Evolutionary conservation across 2,329 filamentous ascomycete species (phyloP), one percentile per base, ranked within the genome.

Genomic region (Penicillium sp.): DNA sequence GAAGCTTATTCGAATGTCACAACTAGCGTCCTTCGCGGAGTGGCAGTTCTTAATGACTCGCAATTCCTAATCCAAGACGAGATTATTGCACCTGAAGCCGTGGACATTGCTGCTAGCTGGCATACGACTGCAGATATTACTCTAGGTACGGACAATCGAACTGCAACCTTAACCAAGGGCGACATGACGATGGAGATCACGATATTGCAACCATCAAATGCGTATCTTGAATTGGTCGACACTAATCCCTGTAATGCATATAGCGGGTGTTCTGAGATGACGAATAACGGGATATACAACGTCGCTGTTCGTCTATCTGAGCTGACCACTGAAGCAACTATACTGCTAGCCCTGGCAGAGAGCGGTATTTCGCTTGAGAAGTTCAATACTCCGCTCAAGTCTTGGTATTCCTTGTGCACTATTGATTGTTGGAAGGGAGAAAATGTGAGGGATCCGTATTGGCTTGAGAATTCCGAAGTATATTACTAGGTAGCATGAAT

Each of bases 1-100:
- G 45, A 58, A 13, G 55, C 55, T 45, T 58, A 58, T 25, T 11
- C 48, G 5, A 58, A 58, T 33, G 48, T 58, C 25, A 52, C 55
- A 6, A 43, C 48, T 11, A 52, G 46, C 25, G 55, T 58, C 3
- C 37, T 58, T 22, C 46, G 55, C 6, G 55, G 55, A 1, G 55
- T 58, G 22, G 55, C 38, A 14, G 10, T 52, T 13, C 26, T 58
- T 4, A 37, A 58, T 13, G 48, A 33, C 16, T 43, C 38, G 14
- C 55, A 51, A 16, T 16, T 51, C 11, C 14, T 51, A 7, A 19
- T 51, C n/a, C 46, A 28, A n/a, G 46, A 51, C 30, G 46, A 51
- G n/a, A 51, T 51, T 5, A 19, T 30, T 35, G 46, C 46, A 2
- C 30, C 30, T 3, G 22, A 35, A 2, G 46, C 46, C n/a, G 46